phyloP scores from a whole-genome alignment of 352 stramenopile genomes.

The Phytophthora europaea region DNA sequence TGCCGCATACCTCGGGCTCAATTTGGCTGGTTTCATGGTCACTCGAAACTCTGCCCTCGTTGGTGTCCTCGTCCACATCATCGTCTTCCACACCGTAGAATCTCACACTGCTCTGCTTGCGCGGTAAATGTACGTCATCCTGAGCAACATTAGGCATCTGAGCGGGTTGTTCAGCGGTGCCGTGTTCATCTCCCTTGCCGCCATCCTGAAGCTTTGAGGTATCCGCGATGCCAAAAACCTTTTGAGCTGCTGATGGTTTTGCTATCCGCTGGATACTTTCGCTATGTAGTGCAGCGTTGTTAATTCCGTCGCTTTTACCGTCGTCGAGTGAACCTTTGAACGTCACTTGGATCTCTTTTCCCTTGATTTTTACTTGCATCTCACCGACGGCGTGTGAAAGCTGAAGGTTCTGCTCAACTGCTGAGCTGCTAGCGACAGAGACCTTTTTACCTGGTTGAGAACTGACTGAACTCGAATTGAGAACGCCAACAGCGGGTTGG shows the following conservation, averaged over 20 bases:
- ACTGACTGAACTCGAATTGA: not conserved
- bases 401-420: constrained; percentile 24
- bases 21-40: not conserved
- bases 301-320: not conserved
- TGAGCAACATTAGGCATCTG: not conserved
- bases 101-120: constrained; percentile 23
- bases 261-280: not conserved
- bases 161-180: not conserved
- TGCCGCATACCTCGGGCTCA: not conserved
- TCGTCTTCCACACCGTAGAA: constrained; percentile 4
- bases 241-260: constrained; percentile 5
- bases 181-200: not conserved
- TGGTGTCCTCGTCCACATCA: not conserved
- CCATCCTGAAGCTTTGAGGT: not conserved
- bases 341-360: constrained; percentile 33
- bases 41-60: not conserved
- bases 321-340: constrained; percentile 30
- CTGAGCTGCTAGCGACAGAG: not conserved
- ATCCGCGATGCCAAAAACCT: constrained; percentile 5
- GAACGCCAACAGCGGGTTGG: not conserved
- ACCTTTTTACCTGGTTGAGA: not conserved
- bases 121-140: not conserved
- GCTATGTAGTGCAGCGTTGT: not conserved
- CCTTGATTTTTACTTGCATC: constrained; percentile 38
- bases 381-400: constrained; percentile 33